phyloP scores from a whole-genome alignment of 2,329 filamentous ascomycete species.

The Dendryphion nanum region DNA sequence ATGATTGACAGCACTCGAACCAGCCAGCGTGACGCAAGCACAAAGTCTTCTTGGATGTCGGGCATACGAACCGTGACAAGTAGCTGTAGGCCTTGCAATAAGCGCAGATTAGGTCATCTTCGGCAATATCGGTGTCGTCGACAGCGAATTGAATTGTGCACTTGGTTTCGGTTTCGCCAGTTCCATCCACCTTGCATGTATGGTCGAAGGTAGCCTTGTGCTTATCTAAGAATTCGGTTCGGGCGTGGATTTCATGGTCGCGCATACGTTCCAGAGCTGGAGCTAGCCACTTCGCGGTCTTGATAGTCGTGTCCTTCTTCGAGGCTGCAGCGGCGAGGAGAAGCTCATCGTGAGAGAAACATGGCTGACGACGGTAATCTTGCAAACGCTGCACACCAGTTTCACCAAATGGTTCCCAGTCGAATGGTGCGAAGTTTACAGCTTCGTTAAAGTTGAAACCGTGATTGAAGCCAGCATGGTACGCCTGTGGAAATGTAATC shows the following conservation, averaged over 20 bases:
- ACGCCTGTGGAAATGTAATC: slow-evolving; percentile 93
- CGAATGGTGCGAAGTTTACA: slow-evolving; percentile 91
- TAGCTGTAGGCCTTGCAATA: slow-evolving; percentile 93
- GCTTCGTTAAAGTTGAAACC: slow-evolving; percentile 99
- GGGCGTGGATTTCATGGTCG: slow-evolving; percentile 67
- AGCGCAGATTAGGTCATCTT: slow-evolving; percentile 89
- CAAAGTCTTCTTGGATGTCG: slow-evolving; percentile 74
- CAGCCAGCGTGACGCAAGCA: slow-evolving; percentile 80
- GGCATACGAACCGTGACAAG: slow-evolving; percentile 84
- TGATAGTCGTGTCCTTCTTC: slow-evolving; percentile 71
- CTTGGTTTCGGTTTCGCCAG: slow-evolving; percentile 38
- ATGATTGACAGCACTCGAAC: slow-evolving; percentile 72
- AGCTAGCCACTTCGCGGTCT: slow-evolving; percentile 91
- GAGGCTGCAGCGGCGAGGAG: slow-evolving; percentile 80
- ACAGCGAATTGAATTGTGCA: slow-evolving; percentile 32
- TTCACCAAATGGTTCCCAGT: slow-evolving; percentile 93
- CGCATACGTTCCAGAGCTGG: slow-evolving; percentile 80
- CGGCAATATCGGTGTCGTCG: slow-evolving; percentile 69
- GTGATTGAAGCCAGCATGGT: slow-evolving; percentile 97
- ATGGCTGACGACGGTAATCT: slow-evolving; percentile 85
- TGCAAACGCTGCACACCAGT: slow-evolving; percentile 83
- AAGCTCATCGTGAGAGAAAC: slow-evolving; percentile 95
- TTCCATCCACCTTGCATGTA: slow-evolving; percentile 51
- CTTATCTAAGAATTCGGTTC: slow-evolving; percentile 66
- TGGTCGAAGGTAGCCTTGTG: slow-evolving; percentile 53